A percentile compares a stretch with the other conserved stretches of the same genome.
Conservation (phyloP, 176 grass and related monocot species). For the Raddia distichophylla region DNA sequence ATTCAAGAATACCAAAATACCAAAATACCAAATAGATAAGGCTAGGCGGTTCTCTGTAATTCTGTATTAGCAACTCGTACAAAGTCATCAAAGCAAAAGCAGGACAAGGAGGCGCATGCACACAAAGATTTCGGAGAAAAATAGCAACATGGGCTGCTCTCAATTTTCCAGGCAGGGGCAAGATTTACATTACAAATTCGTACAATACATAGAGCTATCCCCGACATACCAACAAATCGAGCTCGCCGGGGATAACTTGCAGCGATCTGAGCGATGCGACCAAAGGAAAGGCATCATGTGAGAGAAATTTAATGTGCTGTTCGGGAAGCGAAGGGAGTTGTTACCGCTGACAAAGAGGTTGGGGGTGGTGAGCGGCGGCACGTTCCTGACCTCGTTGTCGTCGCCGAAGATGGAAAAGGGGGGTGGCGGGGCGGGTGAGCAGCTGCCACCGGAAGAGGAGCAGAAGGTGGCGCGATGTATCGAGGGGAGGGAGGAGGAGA, state of each 20-base stretch:
- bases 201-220: conserved; percentile 2
- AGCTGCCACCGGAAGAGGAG: conserved; percentile 33
- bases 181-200: neutral
- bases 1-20: conserved; percentile 2
- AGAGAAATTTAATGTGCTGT: neutral
- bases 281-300: neutral
- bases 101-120: neutral
- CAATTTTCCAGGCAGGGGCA: neutral
- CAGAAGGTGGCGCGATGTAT: conserved; percentile 44
- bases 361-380: conserved; percentile 78
- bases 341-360: conserved; percentile 95
- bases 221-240: neutral
- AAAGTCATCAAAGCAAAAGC: neutral
- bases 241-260: neutral
- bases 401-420: conserved; percentile 54
- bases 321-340: neutral
- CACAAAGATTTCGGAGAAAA: neutral
- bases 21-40: neutral
- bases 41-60: neutral
- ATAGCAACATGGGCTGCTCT: neutral
- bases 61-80: neutral
- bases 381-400: conserved; percentile 51
- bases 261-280: neutral
- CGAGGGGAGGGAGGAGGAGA: conserved; percentile 38
- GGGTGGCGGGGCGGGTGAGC: conserved; percentile 10